Conservation (phyloP, 768 basidiomycete species). For the Amanita exitialis region DNA sequence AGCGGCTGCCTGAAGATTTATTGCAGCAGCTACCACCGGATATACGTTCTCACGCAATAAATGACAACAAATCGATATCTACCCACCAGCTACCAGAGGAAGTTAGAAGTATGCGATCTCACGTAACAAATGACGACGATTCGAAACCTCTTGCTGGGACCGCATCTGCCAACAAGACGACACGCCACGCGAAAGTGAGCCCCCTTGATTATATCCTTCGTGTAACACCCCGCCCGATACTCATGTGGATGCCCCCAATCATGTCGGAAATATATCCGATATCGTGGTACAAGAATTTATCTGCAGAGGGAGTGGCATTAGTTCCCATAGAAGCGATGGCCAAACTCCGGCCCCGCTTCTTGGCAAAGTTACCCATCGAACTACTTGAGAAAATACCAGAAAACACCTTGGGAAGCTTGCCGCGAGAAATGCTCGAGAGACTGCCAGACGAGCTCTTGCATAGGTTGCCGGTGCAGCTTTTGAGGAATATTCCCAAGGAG, state of each 20-base stretch:
- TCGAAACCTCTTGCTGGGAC: too few relatives aligned
- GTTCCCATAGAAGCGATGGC: background rate
- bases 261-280: background rate
- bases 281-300: background rate
- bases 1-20: background rate
- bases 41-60: background rate
- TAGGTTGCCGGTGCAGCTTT: background rate
- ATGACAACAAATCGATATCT: too few relatives aligned
- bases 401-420: background rate
- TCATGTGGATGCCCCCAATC: background rate
- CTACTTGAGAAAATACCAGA: background rate
- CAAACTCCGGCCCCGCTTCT: background rate
- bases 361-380: background rate
- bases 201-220: background rate
- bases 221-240: background rate
- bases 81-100: background rate
- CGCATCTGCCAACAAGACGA: background rate
- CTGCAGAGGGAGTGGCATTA: background rate
- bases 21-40: background rate
- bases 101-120: background rate
- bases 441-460: background rate
- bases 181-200: background rate
- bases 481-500: background rate
- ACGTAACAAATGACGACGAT: too few relatives aligned
- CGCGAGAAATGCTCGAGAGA: background rate